These are phyloP conservation scores for Fremontodendron californicum DNA, from an alignment of 345 rosid genomes.

Conservation along the genomic window DNA sequence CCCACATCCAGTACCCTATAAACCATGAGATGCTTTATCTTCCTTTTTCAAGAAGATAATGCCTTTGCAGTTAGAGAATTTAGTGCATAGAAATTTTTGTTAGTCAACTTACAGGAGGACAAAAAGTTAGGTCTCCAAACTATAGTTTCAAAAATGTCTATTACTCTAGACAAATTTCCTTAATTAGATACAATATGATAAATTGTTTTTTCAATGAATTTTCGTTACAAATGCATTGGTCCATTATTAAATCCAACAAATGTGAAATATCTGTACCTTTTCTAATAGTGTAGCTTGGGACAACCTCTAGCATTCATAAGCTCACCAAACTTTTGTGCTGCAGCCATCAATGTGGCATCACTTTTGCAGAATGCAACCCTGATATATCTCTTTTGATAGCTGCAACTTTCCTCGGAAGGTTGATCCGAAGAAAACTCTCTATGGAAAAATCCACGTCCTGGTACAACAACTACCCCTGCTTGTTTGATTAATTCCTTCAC, in stretches of 20 bases:
- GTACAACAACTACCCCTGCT: constrained; percentile 60
- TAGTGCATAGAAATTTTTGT: not conserved
- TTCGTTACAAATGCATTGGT: not conserved
- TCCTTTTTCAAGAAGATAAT: not conserved
- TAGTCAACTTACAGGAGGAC: not conserved
- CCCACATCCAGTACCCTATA: constrained; percentile 90
- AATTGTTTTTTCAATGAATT: not conserved
- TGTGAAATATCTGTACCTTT: not conserved
- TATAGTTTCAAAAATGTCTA: not conserved
- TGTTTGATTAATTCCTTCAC: constrained; percentile 39
- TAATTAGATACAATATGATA: not conserved
- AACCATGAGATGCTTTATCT: constrained; percentile 37
- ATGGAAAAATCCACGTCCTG: constrained; percentile 51
- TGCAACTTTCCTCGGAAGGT: not conserved
- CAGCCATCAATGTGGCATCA: constrained; percentile 39
- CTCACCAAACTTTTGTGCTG: constrained; percentile 36
- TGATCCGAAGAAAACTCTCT: constrained; percentile 12
- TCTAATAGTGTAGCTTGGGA: constrained; percentile 4
- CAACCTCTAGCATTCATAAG: constrained; percentile 15
- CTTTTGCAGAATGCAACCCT: constrained; percentile 66
- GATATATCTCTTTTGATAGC: constrained; percentile 33
- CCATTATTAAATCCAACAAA: not conserved
- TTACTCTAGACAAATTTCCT: not conserved
- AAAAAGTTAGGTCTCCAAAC: not conserved
- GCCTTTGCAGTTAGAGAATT: not conserved